Evolutionary conservation across 768 basidiomycete species (phyloP).

Genomic region (Tulasnella calospora): DNA sequence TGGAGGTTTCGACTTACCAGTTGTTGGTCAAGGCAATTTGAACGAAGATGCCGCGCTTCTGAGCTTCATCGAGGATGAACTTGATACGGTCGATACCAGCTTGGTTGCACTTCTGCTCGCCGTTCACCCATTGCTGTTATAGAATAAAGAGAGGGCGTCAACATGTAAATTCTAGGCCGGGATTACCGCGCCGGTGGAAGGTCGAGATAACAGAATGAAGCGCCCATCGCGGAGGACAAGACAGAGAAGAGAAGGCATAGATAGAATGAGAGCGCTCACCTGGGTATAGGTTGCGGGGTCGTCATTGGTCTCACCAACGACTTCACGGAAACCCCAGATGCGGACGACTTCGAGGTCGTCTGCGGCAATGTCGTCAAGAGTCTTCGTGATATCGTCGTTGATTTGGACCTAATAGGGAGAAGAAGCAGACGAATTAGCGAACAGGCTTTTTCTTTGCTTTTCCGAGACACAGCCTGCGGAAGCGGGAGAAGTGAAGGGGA

Average conservation of each 20-base stretch:
- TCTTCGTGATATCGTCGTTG: constrained; percentile 25
- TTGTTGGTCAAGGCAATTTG: constrained; percentile 26
- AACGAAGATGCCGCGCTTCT: constrained; percentile 17
- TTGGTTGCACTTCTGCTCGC: constrained; percentile 23
- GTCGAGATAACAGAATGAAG: not conserved
- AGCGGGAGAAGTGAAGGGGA: not conserved
- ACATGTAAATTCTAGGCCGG: too few relatives aligned
- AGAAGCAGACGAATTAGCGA: not conserved
- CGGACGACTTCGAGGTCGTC: constrained; percentile 21
- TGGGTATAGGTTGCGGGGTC: constrained; percentile 15
- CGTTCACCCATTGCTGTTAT: constrained; percentile 18
- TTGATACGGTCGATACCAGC: constrained; percentile 25
- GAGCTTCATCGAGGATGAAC: constrained; percentile 18
- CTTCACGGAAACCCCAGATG: constrained; percentile 23
- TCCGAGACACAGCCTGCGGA: not conserved
- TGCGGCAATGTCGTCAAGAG: constrained; percentile 13
- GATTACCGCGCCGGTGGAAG: not conserved
- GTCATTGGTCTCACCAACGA: constrained; percentile 7
- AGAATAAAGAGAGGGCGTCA: not conserved
- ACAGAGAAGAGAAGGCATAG: too few relatives aligned
- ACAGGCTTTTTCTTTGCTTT: not conserved
- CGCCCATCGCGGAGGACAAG: not conserved
- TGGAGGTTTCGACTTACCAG: constrained; percentile 10
- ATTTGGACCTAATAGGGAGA: not conserved
- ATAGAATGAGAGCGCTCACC: not conserved